Evolutionary conservation across 176 grass and related monocot species (phyloP), one percentile per base, ranked within the genome.

Genomic region (Musa troglodytarum): DNA sequence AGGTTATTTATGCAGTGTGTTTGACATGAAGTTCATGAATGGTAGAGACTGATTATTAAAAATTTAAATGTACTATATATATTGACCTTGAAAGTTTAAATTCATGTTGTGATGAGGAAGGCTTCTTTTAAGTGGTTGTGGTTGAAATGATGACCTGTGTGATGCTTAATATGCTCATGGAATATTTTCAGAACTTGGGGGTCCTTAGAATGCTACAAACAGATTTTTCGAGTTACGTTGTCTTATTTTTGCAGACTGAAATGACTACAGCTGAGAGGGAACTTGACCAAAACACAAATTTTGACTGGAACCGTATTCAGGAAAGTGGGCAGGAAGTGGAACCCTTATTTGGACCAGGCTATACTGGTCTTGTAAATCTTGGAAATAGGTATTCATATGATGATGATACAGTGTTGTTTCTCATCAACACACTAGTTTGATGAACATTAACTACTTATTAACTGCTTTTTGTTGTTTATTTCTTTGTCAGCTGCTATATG

Each of bases 231-330:
- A 43, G 34, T 43, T 43, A 43, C 34, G 0, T 43, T 43, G 34
- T 54, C 25, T 82, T 23, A 79, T 64, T 76, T 43, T 73, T 85
- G 69, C 81, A 99, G 95, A 99, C 95, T 69, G 95, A 99, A 74
- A 99, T 99, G 95, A 99, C 95, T 77, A 99, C 95, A 59, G 95
- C 95, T 34, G 95, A 99, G 81, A 99, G 95, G 87, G 95, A 99
- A 82, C 88, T 99, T 85, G 95, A 99, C 74, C 76, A 84, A 58
- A 99, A 99, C 77, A 93, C 89, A 55, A 99, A 92, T 89, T 99
- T 84, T 91, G 95, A 99, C 64, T 99, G 95, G 95, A 99, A 94
- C 70, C 88, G 95, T 84, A 86, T 99, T 76, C 95, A 99, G 82
- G 95, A 99, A 89, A 94, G 86, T 77, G 90, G 90, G 54, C 87